These are phyloP conservation scores for Phytophthora sojae DNA, from an alignment of 352 stramenopile genomes.

Conservation along the genomic window DNA sequence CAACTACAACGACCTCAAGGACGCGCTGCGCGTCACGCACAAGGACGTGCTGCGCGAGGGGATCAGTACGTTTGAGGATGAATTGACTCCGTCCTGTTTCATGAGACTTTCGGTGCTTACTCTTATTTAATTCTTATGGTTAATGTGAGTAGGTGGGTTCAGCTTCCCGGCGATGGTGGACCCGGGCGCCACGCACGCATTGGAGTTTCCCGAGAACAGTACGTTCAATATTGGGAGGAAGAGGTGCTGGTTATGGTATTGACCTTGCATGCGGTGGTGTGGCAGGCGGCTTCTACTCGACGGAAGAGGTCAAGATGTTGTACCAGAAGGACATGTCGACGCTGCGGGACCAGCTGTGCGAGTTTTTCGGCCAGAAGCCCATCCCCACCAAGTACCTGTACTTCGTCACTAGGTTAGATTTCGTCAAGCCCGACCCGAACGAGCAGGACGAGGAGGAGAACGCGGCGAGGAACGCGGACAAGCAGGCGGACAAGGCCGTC, in stretches of 20 bases:
- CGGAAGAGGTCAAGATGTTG: conserved; percentile 68
- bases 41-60: conserved; percentile 80
- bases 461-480: conserved; percentile 11
- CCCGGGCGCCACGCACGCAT: conserved; percentile 58
- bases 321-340: conserved; percentile 77
- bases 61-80: conserved; percentile 62
- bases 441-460: conserved; percentile 51
- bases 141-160: conserved; percentile 49
- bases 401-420: conserved; percentile 87
- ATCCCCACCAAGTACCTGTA: conserved; percentile 88
- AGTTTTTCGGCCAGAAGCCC: conserved; percentile 86
- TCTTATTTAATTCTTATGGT: not conserved
- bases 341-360: conserved; percentile 66
- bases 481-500: conserved; percentile 19
- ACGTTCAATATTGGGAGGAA: conserved; percentile 11
- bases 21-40: conserved; percentile 68
- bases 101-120: not conserved
- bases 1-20: conserved; percentile 76
- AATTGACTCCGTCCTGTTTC: not conserved
- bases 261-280: conserved; percentile 2
- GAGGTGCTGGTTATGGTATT: not conserved
- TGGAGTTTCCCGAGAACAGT: conserved; percentile 73
- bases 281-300: conserved; percentile 65
- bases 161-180: conserved; percentile 72
- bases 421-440: conserved; percentile 67